Evolutionary conservation across 306 rosid species (phyloP).

Genomic region (Dicorynia guianensis): DNA sequence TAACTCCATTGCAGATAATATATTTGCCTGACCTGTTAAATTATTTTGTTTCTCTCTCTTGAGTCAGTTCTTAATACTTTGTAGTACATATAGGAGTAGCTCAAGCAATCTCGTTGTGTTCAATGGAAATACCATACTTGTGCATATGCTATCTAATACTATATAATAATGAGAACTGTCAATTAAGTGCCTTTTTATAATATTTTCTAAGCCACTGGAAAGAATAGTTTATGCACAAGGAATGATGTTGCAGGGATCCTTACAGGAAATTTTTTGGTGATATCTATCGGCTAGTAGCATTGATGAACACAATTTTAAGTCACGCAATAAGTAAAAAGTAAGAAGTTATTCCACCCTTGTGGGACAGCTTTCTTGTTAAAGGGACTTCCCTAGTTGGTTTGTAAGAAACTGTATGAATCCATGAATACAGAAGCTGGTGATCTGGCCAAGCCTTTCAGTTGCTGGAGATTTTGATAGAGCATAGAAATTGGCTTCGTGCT

Average conservation of each 20-base stretch:
- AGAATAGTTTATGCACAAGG: not conserved
- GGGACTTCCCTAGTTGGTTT: slow-evolving; percentile 48
- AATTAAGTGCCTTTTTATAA: no score
- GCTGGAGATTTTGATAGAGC: slow-evolving; percentile 61
- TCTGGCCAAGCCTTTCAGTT: slow-evolving; percentile 44
- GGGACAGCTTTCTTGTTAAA: slow-evolving; percentile 43
- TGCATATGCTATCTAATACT: no score
- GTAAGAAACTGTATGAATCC: slow-evolving; percentile 47
- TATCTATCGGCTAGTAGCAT: slow-evolving; percentile 39
- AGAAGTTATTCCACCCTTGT: slow-evolving; percentile 42
- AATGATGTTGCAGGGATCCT: slow-evolving; percentile 51
- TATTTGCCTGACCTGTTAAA: slow-evolving; percentile 21
- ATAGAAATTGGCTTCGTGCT: slow-evolving; percentile 41
- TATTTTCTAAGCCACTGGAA: no score
- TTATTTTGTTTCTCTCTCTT: slow-evolving; percentile 19
- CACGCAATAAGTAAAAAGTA: slow-evolving; percentile 42
- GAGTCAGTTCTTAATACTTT: no score
- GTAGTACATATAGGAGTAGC: no score
- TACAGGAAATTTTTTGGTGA: slow-evolving; percentile 51
- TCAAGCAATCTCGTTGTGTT: slow-evolving; percentile 17
- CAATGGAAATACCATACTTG: not conserved
- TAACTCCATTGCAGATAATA: not conserved
- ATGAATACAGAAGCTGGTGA: slow-evolving; percentile 49
- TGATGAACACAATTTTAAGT: slow-evolving; percentile 47
- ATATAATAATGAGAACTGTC: no score